These are phyloP conservation scores for Fusarium coicis DNA, from an alignment of 2,329 filamentous ascomycete genomes.

Conservation along the genomic window DNA sequence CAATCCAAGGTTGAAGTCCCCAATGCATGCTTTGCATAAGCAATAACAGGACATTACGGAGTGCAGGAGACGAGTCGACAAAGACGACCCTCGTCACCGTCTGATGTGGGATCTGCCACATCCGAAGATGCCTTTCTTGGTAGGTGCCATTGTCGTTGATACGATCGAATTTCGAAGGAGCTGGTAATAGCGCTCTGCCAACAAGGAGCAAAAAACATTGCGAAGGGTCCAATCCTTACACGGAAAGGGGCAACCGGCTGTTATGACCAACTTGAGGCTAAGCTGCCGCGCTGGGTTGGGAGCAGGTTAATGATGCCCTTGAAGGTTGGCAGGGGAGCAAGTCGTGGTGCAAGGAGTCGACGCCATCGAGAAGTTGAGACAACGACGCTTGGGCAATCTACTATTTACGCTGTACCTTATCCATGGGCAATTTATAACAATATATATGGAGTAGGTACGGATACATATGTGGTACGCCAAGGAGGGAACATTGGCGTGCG, in stretches of 20 bases:
- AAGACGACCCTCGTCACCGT: neutral
- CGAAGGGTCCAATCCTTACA: neutral
- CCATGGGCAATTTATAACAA: neutral
- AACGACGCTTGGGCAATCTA: neutral
- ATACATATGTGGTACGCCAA: neutral
- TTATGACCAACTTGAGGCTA: slow-evolving; percentile 1
- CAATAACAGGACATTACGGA: neutral
- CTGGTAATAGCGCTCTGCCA: slow-evolving; percentile 10
- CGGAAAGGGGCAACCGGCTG: slow-evolving; percentile 11
- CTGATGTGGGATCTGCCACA: slow-evolving; percentile 13
- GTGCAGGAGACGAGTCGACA: neutral
- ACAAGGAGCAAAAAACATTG: slow-evolving; percentile 8
- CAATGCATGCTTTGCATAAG: neutral
- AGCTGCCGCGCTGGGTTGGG: slow-evolving; percentile 23
- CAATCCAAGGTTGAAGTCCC: slow-evolving; percentile 3
- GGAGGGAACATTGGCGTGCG: slow-evolving; percentile 5
- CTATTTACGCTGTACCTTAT: neutral
- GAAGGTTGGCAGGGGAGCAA: slow-evolving; percentile 26
- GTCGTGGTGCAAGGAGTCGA: neutral
- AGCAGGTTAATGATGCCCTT: slow-evolving; percentile 1
- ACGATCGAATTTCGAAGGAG: neutral
- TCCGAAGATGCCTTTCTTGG: slow-evolving; percentile 11
- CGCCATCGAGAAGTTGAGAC: neutral
- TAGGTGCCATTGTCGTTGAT: slow-evolving; percentile 16
- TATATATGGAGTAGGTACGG: neutral